Percentiles rank a stretch among this genome's conserved stretches.
Evolutionary conservation across 2,329 filamentous ascomycete species (phyloP).

Genomic region (Microdochium bolleyi): DNA sequence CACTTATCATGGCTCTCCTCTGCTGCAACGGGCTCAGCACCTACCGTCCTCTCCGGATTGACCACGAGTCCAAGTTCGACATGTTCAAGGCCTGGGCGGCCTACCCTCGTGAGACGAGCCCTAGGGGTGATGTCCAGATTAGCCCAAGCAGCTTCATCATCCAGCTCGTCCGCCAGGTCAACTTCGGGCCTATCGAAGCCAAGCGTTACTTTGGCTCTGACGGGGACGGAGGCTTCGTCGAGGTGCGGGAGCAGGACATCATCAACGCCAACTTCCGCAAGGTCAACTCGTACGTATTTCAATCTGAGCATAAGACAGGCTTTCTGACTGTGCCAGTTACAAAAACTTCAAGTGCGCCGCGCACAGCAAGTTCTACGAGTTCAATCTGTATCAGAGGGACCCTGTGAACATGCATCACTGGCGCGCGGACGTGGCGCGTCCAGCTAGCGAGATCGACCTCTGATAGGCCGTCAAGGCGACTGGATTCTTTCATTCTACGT

Average conservation of each 20-base stretch:
- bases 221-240: constrained; percentile 15
- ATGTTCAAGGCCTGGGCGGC: constrained; percentile 19
- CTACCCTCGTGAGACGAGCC: constrained; percentile 12
- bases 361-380: constrained; percentile 39
- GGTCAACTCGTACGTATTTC: constrained; percentile 28
- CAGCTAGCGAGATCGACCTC: constrained; percentile 28
- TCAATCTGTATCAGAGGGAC: constrained; percentile 40
- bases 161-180: constrained; percentile 35
- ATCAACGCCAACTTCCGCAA: constrained; percentile 34
- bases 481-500: background rate
- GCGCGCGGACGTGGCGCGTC: constrained; percentile 31
- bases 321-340: constrained; percentile 12
- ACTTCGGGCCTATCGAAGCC: constrained; percentile 32
- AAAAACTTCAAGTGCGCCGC: constrained; percentile 35
- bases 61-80: constrained; percentile 8
- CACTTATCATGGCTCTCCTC: background rate
- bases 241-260: constrained; percentile 26
- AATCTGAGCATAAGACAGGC: constrained; percentile 13
- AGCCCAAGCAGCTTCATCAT: constrained; percentile 17
- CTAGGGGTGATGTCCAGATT: constrained; percentile 2
- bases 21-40: background rate
- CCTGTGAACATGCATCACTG: constrained; percentile 35
- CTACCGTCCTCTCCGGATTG: background rate
- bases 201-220: constrained; percentile 30
- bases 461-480: constrained; percentile 2